phyloP scores from a whole-genome alignment of 352 stramenopile genomes.

The Plasmopara halstedii region DNA sequence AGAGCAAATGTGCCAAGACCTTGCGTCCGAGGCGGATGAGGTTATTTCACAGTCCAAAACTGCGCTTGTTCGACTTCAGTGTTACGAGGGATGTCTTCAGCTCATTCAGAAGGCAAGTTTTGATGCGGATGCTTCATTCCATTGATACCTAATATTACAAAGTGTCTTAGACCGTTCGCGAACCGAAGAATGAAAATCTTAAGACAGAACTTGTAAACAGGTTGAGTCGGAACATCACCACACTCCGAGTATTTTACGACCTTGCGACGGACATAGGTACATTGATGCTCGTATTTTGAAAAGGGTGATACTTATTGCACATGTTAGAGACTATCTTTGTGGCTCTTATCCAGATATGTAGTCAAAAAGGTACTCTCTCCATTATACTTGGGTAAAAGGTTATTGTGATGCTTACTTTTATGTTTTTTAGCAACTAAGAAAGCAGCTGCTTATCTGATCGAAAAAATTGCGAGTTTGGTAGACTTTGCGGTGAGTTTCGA shows the following conservation, averaged over 20 bases:
- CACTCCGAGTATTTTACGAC: conserved; percentile 32
- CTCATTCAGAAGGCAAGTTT: conserved; percentile 34
- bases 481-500: conserved; percentile 53
- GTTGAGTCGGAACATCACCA: conserved; percentile 35
- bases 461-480: conserved; percentile 45
- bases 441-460: conserved; percentile 30
- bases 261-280: conserved; percentile 36
- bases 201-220: conserved; percentile 28
- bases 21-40: conserved; percentile 30
- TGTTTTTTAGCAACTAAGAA: conserved; percentile 25
- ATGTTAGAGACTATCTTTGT: conserved; percentile 34
- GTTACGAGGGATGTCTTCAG: conserved; percentile 38
- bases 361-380: conserved; percentile 30
- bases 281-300: background rate
- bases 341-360: conserved; percentile 39
- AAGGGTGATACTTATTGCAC: background rate
- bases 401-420: conserved; percentile 5
- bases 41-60: conserved; percentile 27
- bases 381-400: background rate
- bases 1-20: conserved; percentile 35
- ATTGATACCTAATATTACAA: background rate
- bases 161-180: conserved; percentile 16
- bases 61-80: conserved; percentile 26
- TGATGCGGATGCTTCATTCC: background rate
- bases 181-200: conserved; percentile 26